Percentiles rank a stretch among this genome's conserved stretches.
Evolutionary conservation across 164 flowering plant genomes (phyloP).

Genomic region (Hamamelis virginiana): DNA sequence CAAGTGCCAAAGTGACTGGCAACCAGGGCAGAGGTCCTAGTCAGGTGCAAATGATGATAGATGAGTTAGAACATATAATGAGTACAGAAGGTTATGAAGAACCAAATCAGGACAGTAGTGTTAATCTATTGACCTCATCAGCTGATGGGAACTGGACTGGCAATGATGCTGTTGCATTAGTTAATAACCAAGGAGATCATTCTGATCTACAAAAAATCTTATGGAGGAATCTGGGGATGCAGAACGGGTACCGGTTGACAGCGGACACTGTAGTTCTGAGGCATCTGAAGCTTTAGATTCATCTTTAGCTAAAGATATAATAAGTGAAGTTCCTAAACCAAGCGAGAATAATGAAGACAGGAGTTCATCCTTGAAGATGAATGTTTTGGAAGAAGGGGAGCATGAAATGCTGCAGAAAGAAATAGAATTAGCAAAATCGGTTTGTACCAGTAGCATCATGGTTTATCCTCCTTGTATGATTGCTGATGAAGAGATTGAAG

Average conservation of each 20-base stretch:
- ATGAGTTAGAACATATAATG: slow-evolving; percentile 20
- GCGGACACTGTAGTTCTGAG: background rate
- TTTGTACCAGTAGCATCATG: slow-evolving; percentile 6
- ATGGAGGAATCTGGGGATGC: slow-evolving; percentile 5
- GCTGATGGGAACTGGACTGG: slow-evolving; percentile 5
- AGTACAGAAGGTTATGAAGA: slow-evolving; percentile 20
- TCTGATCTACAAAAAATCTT: slow-evolving; percentile 5
- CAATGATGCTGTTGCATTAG: slow-evolving; percentile 6
- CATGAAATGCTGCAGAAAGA: slow-evolving; percentile 19
- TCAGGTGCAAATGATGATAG: slow-evolving; percentile 9
- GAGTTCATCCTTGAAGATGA: slow-evolving; percentile 3
- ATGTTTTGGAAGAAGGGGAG: slow-evolving; percentile 6
- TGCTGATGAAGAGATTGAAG: slow-evolving; percentile 40
- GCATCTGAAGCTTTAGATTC: background rate
- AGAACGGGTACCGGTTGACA: slow-evolving; percentile 4
- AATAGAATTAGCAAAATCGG: slow-evolving; percentile 24
- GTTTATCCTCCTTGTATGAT: slow-evolving; percentile 8
- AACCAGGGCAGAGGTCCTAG: background rate
- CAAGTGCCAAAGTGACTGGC: slow-evolving; percentile 8
- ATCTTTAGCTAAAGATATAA: slow-evolving; percentile 7
- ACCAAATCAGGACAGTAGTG: background rate
- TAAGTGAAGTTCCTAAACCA: slow-evolving; percentile 8
- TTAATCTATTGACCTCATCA: background rate
- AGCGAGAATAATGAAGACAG: slow-evolving; percentile 9
- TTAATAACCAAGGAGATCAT: slow-evolving; percentile 9